A percentile compares a stretch with the other conserved stretches of the same genome.
phyloP scores from a whole-genome alignment of 768 basidiomycete genomes.

The Bullera alba region DNA sequence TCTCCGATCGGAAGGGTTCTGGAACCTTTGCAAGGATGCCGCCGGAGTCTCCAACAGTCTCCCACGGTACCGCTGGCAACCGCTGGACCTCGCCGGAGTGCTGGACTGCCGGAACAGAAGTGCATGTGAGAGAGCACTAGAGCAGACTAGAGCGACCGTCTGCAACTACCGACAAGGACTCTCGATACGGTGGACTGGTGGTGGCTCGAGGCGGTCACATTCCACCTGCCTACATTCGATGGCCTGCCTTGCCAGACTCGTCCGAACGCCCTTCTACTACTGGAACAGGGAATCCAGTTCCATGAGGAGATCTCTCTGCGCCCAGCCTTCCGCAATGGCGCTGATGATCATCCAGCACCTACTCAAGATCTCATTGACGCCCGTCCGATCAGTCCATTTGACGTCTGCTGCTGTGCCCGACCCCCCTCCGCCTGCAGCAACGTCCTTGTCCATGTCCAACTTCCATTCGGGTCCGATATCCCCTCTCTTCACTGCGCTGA shows the following conservation, averaged over 20 bases:
- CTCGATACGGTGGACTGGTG: too few relatives aligned
- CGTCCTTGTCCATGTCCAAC: neutral
- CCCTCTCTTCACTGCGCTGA: slow-evolving; percentile 17
- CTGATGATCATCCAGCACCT: slow-evolving; percentile 41
- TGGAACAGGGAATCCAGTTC: neutral
- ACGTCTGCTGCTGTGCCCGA: neutral
- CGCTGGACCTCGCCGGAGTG: too few relatives aligned
- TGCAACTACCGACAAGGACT: too few relatives aligned
- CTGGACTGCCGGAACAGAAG: too few relatives aligned
- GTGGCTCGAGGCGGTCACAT: too few relatives aligned
- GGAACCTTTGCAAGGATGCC: too few relatives aligned
- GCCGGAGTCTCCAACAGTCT: too few relatives aligned
- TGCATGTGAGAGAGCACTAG: too few relatives aligned
- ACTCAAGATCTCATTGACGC: slow-evolving; percentile 26
- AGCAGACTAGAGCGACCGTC: too few relatives aligned
- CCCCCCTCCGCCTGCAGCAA: neutral
- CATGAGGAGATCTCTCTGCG: slow-evolving; percentile 30
- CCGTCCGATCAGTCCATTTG: slow-evolving; percentile 3
- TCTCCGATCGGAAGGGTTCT: too few relatives aligned
- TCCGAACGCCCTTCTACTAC: neutral
- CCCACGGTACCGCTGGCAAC: too few relatives aligned
- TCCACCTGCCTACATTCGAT: too few relatives aligned
- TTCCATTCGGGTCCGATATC: slow-evolving; percentile 14
- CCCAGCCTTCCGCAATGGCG: slow-evolving; percentile 38
- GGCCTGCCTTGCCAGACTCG: neutral